A percentile compares a stretch with the other conserved stretches of the same genome.
Conservation (phyloP, 345 rosid species). For the Gossypium sturtianum region DNA sequence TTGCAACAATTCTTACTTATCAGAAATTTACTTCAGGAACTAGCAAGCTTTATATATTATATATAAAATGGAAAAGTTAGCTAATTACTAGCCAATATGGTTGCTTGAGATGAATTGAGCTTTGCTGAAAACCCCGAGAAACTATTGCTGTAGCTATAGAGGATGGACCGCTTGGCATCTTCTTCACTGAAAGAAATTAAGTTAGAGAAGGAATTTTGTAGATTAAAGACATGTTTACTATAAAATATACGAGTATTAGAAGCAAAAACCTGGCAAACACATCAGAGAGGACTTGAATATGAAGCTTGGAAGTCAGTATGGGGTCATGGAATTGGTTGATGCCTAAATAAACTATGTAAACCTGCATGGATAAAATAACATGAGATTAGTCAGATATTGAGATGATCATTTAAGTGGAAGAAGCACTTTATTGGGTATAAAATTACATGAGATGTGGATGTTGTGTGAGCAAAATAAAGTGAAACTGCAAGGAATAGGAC, state of each 20-base stretch:
- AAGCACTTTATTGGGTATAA: background rate
- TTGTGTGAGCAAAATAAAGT: constrained; percentile 23
- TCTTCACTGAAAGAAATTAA: constrained; percentile 35
- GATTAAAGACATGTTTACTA: background rate
- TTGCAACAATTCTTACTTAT: background rate
- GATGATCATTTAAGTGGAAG: background rate
- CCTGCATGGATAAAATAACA: constrained; percentile 29
- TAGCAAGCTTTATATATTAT: background rate
- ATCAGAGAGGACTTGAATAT: constrained; percentile 46
- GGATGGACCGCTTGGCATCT: constrained; percentile 45
- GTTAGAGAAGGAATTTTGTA: background rate
- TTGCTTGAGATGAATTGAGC: constrained; percentile 32
- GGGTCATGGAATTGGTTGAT: constrained; percentile 29
- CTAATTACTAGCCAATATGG: background rate
- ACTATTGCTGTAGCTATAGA: constrained; percentile 57
- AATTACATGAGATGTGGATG: constrained; percentile 28
- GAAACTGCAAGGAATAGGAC: constrained; percentile 30
- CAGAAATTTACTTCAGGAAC: background rate
- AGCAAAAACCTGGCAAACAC: constrained; percentile 45
- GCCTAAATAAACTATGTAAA: constrained; percentile 66
- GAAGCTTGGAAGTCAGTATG: constrained; percentile 34
- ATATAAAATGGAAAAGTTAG: background rate
- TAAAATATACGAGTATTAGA: background rate
- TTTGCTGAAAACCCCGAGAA: constrained; percentile 54
- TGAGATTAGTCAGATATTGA: background rate